Conservation (phyloP, 2,329 filamentous ascomycete species). For the Ceratocystis albifundus region DNA sequence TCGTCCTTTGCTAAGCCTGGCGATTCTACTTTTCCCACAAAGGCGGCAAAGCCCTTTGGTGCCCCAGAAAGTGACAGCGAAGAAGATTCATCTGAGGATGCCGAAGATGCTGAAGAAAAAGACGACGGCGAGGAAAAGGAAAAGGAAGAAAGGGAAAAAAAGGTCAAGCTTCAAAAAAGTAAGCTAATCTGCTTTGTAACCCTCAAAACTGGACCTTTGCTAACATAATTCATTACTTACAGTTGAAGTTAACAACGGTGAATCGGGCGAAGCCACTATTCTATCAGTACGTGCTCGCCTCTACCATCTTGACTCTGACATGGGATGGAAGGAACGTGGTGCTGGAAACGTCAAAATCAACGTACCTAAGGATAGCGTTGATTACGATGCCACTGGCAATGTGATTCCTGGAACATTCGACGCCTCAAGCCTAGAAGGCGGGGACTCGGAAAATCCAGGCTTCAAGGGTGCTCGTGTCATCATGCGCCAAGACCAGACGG, state of each 20-base stretch:
- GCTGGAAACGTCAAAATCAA: constrained; percentile 78
- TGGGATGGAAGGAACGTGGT: constrained; percentile 82
- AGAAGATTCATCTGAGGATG: constrained; percentile 33
- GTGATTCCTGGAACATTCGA: constrained; percentile 46
- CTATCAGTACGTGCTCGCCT: constrained; percentile 72
- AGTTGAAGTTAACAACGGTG: constrained; percentile 72
- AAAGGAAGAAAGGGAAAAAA: constrained; percentile 27
- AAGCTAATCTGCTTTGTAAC: constrained; percentile 29
- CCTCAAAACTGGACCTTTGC: neutral
- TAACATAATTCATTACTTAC: constrained; percentile 13
- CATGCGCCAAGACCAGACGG: constrained; percentile 82
- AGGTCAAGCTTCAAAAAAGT: constrained; percentile 58
- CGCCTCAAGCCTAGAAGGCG: constrained; percentile 35
- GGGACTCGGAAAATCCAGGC: constrained; percentile 23
- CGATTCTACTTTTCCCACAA: constrained; percentile 39
- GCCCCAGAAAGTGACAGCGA: constrained; percentile 57
- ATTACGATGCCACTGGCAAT: constrained; percentile 42
- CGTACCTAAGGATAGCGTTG: constrained; percentile 47
- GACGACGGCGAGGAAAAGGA: constrained; percentile 46
- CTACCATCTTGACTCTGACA: constrained; percentile 60
- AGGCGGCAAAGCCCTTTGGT: constrained; percentile 62
- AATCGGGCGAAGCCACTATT: constrained; percentile 67
- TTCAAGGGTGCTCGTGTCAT: constrained; percentile 59
- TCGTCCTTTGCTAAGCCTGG: constrained; percentile 51
- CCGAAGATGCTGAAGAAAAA: constrained; percentile 37